Evolutionary conservation across 2,329 filamentous ascomycete genomes (phyloP).

Genomic region (Akanthomyces dipterigenus): DNA sequence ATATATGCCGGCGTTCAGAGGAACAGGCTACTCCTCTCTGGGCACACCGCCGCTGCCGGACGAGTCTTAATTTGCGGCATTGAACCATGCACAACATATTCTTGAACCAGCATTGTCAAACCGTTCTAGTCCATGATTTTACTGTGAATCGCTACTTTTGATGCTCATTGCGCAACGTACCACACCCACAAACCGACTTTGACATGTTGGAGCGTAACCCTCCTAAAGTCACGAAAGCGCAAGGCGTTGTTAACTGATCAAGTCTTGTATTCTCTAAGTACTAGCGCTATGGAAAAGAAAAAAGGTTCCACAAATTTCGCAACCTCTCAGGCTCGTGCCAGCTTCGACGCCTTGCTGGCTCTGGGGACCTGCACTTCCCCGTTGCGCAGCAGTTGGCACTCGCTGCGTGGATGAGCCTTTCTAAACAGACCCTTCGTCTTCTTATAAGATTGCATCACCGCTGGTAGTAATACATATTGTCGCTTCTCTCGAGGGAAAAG

Average conservation of each 20-base stretch:
- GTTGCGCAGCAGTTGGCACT: slow-evolving; percentile 47
- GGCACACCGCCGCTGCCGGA: neutral
- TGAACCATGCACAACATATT: slow-evolving; percentile 27
- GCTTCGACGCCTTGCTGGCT: neutral
- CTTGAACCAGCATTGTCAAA: slow-evolving; percentile 15
- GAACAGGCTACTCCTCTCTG: neutral
- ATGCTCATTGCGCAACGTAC: neutral
- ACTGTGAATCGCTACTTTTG: too few species aligned
- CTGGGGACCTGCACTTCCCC: slow-evolving; percentile 19
- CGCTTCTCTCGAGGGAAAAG: neutral
- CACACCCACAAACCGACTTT: neutral
- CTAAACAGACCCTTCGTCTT: neutral
- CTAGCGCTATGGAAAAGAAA: slow-evolving; percentile 21
- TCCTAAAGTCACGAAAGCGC: neutral
- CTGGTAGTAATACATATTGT: neutral
- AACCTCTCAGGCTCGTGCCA: neutral
- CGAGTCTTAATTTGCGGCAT: slow-evolving; percentile 24
- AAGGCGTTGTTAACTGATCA: neutral
- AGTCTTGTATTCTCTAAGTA: slow-evolving; percentile 4
- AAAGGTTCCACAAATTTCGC: slow-evolving; percentile 21
- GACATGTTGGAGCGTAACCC: neutral
- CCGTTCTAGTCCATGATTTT: neutral
- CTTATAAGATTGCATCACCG: neutral
- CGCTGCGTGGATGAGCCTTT: neutral
- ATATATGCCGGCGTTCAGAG: too few species aligned